A percentile compares a stretch with the other conserved stretches of the same genome.
Evolutionary conservation across 2,329 filamentous ascomycete genomes (phyloP).

Genomic region (Neonectria coccinea): DNA sequence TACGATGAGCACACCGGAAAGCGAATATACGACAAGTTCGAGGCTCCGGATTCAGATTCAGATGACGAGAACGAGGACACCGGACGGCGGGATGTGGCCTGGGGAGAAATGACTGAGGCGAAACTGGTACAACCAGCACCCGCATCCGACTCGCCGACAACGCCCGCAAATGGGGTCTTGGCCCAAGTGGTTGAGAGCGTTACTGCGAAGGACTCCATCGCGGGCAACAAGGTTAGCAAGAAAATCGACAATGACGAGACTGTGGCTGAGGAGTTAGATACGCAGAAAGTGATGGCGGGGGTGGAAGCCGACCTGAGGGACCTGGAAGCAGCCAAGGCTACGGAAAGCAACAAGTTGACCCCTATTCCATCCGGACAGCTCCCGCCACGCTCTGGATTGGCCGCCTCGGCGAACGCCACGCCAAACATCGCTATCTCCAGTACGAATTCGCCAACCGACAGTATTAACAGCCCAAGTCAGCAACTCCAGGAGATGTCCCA

Average conservation of each 20-base stretch:
- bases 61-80: conserved; percentile 70
- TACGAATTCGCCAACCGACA: conserved; percentile 34
- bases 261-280: conserved; percentile 45
- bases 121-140: conserved; percentile 66
- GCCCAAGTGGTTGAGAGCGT: conserved; percentile 37
- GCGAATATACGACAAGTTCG: conserved; percentile 81
- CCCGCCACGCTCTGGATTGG: conserved; percentile 38
- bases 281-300: conserved; percentile 47
- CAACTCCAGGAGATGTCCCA: conserved; percentile 37
- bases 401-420: conserved; percentile 31
- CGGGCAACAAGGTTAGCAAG: conserved; percentile 45
- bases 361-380: conserved; percentile 48
- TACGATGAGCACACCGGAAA: conserved; percentile 77
- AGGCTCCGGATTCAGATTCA: conserved; percentile 74
- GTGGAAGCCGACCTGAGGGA: conserved; percentile 40
- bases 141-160: conserved; percentile 41
- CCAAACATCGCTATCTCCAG: conserved; percentile 40
- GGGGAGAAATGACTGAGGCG: conserved; percentile 74
- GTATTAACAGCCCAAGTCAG: conserved; percentile 33
- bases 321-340: conserved; percentile 30
- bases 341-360: conserved; percentile 38
- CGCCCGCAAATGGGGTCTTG: conserved; percentile 41
- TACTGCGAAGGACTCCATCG: conserved; percentile 24
- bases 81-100: conserved; percentile 69
- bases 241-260: conserved; percentile 36